These are phyloP conservation scores for Cercophora newfieldiana DNA, from an alignment of 495 filamentous ascomycete species.

Conservation along the genomic window DNA sequence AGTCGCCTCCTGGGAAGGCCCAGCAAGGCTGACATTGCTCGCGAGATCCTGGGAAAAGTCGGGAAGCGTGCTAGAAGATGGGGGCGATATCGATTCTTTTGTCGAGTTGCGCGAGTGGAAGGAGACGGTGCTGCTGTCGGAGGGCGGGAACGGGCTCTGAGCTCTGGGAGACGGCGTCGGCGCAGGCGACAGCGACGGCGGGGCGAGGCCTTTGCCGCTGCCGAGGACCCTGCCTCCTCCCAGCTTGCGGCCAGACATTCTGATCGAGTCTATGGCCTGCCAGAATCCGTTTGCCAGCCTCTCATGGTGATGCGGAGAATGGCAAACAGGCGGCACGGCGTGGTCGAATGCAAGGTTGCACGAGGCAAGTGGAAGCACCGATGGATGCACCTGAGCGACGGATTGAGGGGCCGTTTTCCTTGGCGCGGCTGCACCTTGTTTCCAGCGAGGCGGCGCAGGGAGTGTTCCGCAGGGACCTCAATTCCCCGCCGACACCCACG, in stretches of 20 bases:
- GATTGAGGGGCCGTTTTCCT: not conserved
- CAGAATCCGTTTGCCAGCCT: not conserved
- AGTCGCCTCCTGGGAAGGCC: constrained; percentile 42
- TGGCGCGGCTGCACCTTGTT: constrained; percentile 9
- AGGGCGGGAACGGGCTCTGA: constrained; percentile 48
- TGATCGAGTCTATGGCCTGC: constrained; percentile 2
- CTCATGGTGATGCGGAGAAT: not conserved
- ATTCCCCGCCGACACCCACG: not conserved
- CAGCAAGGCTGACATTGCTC: constrained; percentile 49
- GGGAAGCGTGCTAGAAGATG: constrained; percentile 42
- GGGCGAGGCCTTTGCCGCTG: constrained; percentile 72
- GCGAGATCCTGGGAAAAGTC: constrained; percentile 47
- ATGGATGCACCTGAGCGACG: not conserved
- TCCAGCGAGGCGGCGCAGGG: constrained; percentile 10
- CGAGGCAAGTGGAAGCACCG: not conserved
- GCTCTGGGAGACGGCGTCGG: constrained; percentile 31
- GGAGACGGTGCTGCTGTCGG: constrained; percentile 56
- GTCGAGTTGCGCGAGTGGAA: constrained; percentile 40
- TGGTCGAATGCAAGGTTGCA: not conserved
- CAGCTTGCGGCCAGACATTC: constrained; percentile 79
- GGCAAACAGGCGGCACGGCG: not conserved
- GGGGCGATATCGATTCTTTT: constrained; percentile 32
- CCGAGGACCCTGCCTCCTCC: constrained; percentile 88
- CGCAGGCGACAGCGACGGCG: constrained; percentile 45
- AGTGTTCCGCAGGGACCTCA: constrained; percentile 1